Conservation (phyloP, 768 basidiomycete genomes). For the Holtermannia corniformis region DNA sequence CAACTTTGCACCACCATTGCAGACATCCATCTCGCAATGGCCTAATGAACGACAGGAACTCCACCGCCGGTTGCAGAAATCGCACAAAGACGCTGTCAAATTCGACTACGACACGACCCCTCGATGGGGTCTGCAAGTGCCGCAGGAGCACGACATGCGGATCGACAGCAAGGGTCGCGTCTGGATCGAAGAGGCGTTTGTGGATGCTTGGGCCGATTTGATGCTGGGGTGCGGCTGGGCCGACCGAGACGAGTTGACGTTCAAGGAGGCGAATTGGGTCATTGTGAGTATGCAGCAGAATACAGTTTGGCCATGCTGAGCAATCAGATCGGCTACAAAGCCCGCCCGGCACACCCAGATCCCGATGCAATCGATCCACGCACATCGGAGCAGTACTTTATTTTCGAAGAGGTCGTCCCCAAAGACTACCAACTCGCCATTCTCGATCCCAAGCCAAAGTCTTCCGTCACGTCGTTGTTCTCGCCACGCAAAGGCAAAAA, state of each 20-base stretch:
- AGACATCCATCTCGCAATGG: slow-evolving; percentile 59
- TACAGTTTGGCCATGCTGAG: not conserved
- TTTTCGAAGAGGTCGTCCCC: slow-evolving; percentile 93
- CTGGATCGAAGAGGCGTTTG: slow-evolving; percentile 70
- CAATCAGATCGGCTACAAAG: slow-evolving; percentile 73
- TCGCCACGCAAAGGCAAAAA: slow-evolving; percentile 8
- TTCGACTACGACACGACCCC: slow-evolving; percentile 93
- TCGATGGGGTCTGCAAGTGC: slow-evolving; percentile 62
- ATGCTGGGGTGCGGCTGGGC: slow-evolving; percentile 57
- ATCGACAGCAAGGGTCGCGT: slow-evolving; percentile 23
- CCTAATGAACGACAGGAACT: slow-evolving; percentile 64
- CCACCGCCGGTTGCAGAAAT: slow-evolving; percentile 69
- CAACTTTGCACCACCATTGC: slow-evolving; percentile 58
- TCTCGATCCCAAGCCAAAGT: slow-evolving; percentile 25
- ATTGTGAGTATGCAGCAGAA: slow-evolving; percentile 51
- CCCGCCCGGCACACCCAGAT: slow-evolving; percentile 46
- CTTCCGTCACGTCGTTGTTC: slow-evolving; percentile 16
- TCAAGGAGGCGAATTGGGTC: slow-evolving; percentile 86
- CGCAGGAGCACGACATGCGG: slow-evolving; percentile 39
- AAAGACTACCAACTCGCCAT: slow-evolving; percentile 36
- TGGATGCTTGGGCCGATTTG: slow-evolving; percentile 56
- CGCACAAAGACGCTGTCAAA: slow-evolving; percentile 64
- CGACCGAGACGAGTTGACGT: slow-evolving; percentile 68
- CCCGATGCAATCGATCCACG: slow-evolving; percentile 53
- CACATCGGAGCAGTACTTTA: slow-evolving; percentile 58